Percentiles rank a stretch among this genome's conserved stretches.
phyloP scores from a whole-genome alignment of 805 yeast species.

The Saccharomycopsis malanga region DNA sequence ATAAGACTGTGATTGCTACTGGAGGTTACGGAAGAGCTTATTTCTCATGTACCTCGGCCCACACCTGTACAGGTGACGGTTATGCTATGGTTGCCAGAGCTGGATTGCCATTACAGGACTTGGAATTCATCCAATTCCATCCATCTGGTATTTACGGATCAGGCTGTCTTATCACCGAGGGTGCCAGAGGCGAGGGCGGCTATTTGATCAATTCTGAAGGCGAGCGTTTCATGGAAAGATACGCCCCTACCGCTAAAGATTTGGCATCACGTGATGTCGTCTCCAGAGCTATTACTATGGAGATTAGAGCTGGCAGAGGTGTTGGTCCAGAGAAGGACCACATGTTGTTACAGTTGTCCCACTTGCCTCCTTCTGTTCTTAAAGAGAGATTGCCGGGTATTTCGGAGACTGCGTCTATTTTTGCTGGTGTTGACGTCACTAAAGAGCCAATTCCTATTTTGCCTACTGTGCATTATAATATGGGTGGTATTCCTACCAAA shows the following conservation, averaged over 20 bases:
- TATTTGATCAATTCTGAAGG: slow-evolving; percentile 93
- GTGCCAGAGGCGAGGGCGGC: slow-evolving; percentile 99
- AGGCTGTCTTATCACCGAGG: slow-evolving; percentile 98
- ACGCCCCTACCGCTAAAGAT: slow-evolving; percentile 98
- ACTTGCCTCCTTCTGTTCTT: slow-evolving; percentile 84
- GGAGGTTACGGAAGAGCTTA: slow-evolving; percentile 99
- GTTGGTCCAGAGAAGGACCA: slow-evolving; percentile 96
- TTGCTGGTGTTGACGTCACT: slow-evolving; percentile 99
- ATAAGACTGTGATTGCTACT: slow-evolving; percentile 93
- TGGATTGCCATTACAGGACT: slow-evolving; percentile 94
- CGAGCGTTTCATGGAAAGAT: slow-evolving; percentile 99
- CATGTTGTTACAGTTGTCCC: slow-evolving; percentile 88
- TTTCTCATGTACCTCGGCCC: slow-evolving; percentile 98
- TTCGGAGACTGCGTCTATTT: slow-evolving; percentile 95
- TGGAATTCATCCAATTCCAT: slow-evolving; percentile 98
- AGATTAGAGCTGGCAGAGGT: slow-evolving; percentile 98
- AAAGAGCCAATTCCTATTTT: slow-evolving; percentile 98
- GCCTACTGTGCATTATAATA: slow-evolving; percentile 98
- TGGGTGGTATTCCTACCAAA: slow-evolving; percentile 99
- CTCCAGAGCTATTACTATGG: slow-evolving; percentile 97
- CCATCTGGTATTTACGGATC: slow-evolving; percentile 99
- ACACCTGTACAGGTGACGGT: slow-evolving; percentile 99
- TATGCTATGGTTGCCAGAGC: slow-evolving; percentile 98
- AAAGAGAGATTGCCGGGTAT: slow-evolving; percentile 98
- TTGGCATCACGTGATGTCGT: slow-evolving; percentile 98